Evolutionary conservation across 2,329 filamentous ascomycete genomes (phyloP).

Genomic region (Huntiella bhutanensis): DNA sequence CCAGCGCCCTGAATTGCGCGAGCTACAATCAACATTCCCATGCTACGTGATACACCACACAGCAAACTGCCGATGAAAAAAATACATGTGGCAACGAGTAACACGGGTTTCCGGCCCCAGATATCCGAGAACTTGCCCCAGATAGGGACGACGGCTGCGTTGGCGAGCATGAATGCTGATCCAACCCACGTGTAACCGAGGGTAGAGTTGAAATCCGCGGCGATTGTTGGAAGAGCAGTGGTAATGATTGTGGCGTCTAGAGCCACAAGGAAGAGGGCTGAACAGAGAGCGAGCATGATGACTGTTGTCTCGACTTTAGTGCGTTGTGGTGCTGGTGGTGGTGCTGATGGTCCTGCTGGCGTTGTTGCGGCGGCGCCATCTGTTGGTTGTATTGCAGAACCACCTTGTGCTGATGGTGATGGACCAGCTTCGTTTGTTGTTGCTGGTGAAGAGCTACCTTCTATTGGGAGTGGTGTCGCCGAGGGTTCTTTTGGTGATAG

Average conservation of each 20-base stretch:
- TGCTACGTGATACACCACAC: constrained; percentile 29
- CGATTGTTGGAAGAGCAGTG: constrained; percentile 48
- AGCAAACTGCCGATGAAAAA: constrained; percentile 37
- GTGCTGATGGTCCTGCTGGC: background rate
- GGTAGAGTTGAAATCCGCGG: constrained; percentile 42
- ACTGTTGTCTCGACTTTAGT: constrained; percentile 22
- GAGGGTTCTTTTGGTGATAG: background rate
- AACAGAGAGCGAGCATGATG: constrained; percentile 24
- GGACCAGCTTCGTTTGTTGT: background rate
- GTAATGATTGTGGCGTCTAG: constrained; percentile 44
- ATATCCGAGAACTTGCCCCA: constrained; percentile 49
- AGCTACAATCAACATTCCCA: constrained; percentile 34
- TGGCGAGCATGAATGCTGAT: constrained; percentile 52
- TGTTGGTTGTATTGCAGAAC: background rate
- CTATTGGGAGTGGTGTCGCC: too few relatives aligned
- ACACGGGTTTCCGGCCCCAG: constrained; percentile 36
- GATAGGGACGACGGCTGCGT: constrained; percentile 45
- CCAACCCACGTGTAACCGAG: constrained; percentile 64
- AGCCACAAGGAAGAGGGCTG: constrained; percentile 32
- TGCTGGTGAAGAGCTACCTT: background rate
- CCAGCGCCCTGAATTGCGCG: constrained; percentile 38
- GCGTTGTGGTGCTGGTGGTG: constrained; percentile 12
- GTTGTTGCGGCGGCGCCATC: background rate
- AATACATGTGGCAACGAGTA: constrained; percentile 29
- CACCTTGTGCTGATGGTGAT: background rate